Base-by-base conservation (phyloP, 257 asterid genomes). In the Petunia axillaris region DNA sequence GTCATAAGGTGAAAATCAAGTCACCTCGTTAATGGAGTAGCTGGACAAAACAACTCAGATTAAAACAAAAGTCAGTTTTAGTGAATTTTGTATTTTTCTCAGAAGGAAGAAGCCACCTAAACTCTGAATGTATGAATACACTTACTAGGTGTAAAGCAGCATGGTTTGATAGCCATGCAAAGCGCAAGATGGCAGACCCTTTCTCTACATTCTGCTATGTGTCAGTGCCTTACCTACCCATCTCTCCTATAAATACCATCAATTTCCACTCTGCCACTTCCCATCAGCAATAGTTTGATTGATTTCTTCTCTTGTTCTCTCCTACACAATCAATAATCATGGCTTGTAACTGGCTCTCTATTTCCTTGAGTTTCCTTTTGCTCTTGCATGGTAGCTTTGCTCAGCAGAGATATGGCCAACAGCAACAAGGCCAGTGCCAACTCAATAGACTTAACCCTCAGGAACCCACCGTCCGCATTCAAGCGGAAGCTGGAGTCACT, bases 401-500 rank as follows among this genome's bases (percentile, higher is more conserved):
- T 7, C 80, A 86, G 86, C 82, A 64, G 39, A 80, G 71, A 67
- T 80, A 80, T 36, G 25, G 25, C 25, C 85, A 66, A n/a, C 15
- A 52, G 2, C 83, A 86, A 81, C 74, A 87, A 35, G 83, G 90
- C 25, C 25, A 25, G 25, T 25, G 25, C 25, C 25, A 25, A 25
- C 25, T 25, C 25, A 25, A 25, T 25, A 67, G 82, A 41, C 90
- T 91, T 57, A 85, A 80, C 5, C 91, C 91, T 5, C 83, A 80
- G n/a, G 86, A 85, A 57, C 92, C 96, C 6, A 78, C 83, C 75
- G 57, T 70, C 40, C 76, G 79, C 35, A 74, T 54, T 60, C 84
- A 79, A 57, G 84, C 94, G 0, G 94, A 91, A 85, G 92, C 88
- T 4, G 94, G 96, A 1, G 46, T 80, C 35, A 84, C 87, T 60